Evolutionary conservation across 495 filamentous ascomycete species (phyloP).

Genomic region (Clohesyomyces aquaticus): DNA sequence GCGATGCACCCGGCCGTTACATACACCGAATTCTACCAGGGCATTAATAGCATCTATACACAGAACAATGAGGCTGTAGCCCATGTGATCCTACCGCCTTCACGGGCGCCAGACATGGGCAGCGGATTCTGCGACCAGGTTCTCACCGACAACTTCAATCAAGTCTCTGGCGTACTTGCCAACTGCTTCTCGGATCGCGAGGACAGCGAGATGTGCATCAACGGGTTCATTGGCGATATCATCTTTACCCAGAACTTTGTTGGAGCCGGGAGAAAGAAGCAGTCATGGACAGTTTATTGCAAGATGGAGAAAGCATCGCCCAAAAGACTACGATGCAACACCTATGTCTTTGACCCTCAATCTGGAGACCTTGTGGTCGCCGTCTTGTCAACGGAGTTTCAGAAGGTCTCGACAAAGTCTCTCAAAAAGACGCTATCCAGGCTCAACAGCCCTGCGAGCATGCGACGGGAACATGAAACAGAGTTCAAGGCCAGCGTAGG

Average conservation of each 20-base stretch:
- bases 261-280: too few species aligned
- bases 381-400: not conserved
- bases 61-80: not conserved
- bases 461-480: too few species aligned
- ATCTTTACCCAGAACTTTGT: not conserved
- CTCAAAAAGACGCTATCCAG: not conserved
- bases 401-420: not conserved
- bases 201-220: not conserved
- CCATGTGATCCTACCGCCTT: not conserved
- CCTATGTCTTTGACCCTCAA: constrained; percentile 10
- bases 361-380: not conserved
- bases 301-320: not conserved
- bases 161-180: constrained; percentile 50
- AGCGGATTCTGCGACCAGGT: too few species aligned
- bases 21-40: not conserved
- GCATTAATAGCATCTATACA: not conserved
- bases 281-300: not conserved
- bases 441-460: not conserved
- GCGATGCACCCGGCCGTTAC: not conserved
- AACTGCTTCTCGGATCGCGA: constrained; percentile 44
- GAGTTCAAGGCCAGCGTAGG: not conserved
- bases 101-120: not conserved
- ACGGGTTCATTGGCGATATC: not conserved
- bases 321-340: not conserved
- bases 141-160: constrained; percentile 49